phyloP scores from a whole-genome alignment of 2,329 filamentous ascomycete genomes.

The Microcera coccophila region DNA sequence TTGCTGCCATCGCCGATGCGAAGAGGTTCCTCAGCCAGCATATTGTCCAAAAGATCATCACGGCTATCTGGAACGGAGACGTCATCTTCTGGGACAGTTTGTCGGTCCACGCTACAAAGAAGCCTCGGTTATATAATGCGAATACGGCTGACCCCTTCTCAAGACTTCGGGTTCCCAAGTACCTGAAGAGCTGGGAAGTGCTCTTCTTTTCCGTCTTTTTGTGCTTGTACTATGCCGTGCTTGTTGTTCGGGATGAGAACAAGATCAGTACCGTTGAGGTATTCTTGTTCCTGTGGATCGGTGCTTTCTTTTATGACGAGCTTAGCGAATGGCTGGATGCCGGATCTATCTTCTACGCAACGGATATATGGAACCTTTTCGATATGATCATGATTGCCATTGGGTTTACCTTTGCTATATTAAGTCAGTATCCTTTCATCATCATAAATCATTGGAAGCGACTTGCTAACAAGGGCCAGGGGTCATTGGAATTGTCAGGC shows the following conservation, averaged over 20 bases:
- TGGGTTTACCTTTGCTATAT: conserved; percentile 64
- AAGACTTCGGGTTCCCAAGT: conserved; percentile 72
- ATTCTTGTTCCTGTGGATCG: conserved; percentile 79
- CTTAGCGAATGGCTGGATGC: conserved; percentile 81
- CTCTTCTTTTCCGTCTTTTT: conserved; percentile 76
- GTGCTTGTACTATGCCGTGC: conserved; percentile 78
- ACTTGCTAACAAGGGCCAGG: conserved; percentile 23
- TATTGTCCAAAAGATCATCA: conserved; percentile 77
- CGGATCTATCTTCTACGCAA: conserved; percentile 78
- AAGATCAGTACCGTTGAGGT: conserved; percentile 66
- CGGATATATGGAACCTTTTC: conserved; percentile 78
- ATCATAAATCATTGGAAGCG: no score
- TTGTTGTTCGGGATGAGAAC: conserved; percentile 66
- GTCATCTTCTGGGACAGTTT: conserved; percentile 83
- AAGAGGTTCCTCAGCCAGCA: conserved; percentile 81
- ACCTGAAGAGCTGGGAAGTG: conserved; percentile 80
- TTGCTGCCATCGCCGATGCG: conserved; percentile 74
- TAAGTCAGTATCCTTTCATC: conserved; percentile 55
- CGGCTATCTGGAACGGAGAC: conserved; percentile 80
- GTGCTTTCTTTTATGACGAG: conserved; percentile 84
- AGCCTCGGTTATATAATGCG: conserved; percentile 70
- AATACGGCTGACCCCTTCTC: conserved; percentile 68
- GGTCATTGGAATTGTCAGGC: conserved; percentile 40
- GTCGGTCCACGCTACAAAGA: conserved; percentile 69
- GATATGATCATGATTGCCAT: conserved; percentile 71